phyloP scores from a whole-genome alignment of 1,139 yeast species.

The Waltiozyma sp. region DNA sequence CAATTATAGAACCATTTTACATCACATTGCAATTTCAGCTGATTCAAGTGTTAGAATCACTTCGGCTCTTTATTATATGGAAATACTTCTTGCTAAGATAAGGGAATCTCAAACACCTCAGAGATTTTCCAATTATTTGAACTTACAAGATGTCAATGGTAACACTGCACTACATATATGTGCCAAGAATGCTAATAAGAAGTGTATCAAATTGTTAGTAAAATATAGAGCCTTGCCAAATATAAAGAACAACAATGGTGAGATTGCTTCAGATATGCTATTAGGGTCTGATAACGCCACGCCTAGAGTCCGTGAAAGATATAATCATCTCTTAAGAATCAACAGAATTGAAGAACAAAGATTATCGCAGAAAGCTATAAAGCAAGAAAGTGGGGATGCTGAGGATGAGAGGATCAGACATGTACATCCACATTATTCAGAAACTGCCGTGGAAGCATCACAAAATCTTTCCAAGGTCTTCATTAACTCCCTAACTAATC shows the following conservation, averaged over 20 bases:
- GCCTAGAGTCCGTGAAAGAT: constrained; percentile 16
- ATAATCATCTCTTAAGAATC: constrained; percentile 12
- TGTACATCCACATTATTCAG: constrained; percentile 29
- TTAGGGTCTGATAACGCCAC: constrained; percentile 21
- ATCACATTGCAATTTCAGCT: constrained; percentile 67
- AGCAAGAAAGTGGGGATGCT: neutral
- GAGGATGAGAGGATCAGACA: neutral
- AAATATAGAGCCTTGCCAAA: constrained; percentile 66
- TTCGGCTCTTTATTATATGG: constrained; percentile 75
- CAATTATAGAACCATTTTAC: constrained; percentile 61
- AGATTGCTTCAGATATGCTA: constrained; percentile 62
- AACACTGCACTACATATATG: constrained; percentile 84
- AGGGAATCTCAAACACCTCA: constrained; percentile 47
- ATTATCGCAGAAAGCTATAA: no score
- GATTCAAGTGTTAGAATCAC: constrained; percentile 51
- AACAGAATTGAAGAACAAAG: neutral
- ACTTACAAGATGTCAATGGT: constrained; percentile 74
- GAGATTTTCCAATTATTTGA: constrained; percentile 43
- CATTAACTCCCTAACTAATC: constrained; percentile 35
- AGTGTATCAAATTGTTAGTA: constrained; percentile 62
- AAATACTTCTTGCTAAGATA: constrained; percentile 59
- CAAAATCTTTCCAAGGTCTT: constrained; percentile 33
- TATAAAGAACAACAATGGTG: constrained; percentile 59
- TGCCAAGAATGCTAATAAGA: constrained; percentile 62
- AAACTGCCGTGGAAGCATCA: constrained; percentile 39